Conservation (phyloP, 139 green algal genomes). For the Desmodesmus armatus region DNA sequence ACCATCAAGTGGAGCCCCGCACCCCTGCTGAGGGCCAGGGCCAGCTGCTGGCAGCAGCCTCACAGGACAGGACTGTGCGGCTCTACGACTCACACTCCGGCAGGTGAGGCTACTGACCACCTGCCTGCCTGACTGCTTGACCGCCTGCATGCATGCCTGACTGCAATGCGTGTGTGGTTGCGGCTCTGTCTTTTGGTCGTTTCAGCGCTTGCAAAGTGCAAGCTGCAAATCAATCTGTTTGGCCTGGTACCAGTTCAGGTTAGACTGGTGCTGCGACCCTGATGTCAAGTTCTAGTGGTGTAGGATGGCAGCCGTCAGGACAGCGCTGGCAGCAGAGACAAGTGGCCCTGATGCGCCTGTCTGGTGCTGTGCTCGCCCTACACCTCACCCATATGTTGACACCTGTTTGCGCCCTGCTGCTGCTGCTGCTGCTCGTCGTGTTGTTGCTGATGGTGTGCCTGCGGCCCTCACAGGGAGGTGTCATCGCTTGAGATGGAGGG, state of each 20-base stretch:
- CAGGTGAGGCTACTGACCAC: conserved; percentile 27
- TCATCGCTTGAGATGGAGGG: conserved; percentile 72
- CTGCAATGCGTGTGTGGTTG: not conserved
- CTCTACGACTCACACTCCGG: conserved; percentile 89
- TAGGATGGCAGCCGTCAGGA: not conserved
- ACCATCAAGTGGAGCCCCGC: conserved; percentile 90
- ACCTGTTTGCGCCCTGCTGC: not conserved
- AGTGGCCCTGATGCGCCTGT: not conserved
- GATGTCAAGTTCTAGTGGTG: not conserved
- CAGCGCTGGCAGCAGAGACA: not conserved
- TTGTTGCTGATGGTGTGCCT: not conserved
- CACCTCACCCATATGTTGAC: no score
- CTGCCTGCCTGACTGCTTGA: not conserved
- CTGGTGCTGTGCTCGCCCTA: not conserved
- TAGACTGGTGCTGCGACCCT: not conserved
- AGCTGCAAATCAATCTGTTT: not conserved
- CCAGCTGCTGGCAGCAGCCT: conserved; percentile 85
- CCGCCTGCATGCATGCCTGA: not conserved
- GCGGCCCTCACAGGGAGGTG: conserved; percentile 6
- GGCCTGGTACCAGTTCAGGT: not conserved
- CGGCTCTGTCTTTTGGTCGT: not conserved
- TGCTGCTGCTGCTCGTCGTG: not conserved
- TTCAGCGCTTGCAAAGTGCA: not conserved
- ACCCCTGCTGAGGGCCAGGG: conserved; percentile 65
- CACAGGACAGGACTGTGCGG: conserved; percentile 88